A percentile compares a stretch with the other conserved stretches of the same genome.
Conservation (phyloP, 441 rosid genomes). For the Pelargonium myrrhifolium region DNA sequence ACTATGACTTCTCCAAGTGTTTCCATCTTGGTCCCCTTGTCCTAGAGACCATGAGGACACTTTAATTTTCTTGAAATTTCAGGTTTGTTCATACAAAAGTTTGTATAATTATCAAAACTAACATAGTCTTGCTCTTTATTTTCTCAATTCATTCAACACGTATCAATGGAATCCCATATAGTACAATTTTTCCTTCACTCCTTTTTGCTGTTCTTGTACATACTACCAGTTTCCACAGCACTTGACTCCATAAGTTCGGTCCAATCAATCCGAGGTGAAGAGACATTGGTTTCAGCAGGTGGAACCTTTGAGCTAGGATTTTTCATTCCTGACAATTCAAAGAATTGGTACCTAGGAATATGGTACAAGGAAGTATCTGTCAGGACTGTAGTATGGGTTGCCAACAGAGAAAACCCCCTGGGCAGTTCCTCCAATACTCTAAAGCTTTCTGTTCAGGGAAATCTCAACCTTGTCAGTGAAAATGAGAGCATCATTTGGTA, state of each 20-base stretch:
- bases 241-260: not conserved
- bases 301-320: not conserved
- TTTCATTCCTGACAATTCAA: not conserved
- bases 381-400: not conserved
- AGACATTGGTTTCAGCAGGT: not conserved
- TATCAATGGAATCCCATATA: too few species aligned
- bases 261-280: not conserved
- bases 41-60: too few species aligned
- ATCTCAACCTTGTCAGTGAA: not conserved
- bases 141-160: too few species aligned
- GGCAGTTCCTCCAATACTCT: not conserved
- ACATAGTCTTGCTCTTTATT: too few species aligned
- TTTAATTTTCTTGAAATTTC: too few species aligned
- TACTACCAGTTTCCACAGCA: too few species aligned
- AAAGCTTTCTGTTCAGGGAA: not conserved
- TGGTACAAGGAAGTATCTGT: not conserved
- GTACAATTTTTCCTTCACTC: too few species aligned
- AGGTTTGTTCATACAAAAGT: too few species aligned
- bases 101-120: too few species aligned
- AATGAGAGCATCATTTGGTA: not conserved
- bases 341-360: not conserved
- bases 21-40: too few species aligned
- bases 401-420: not conserved
- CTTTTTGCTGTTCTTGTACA: too few species aligned
- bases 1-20: too few species aligned